Percentiles rank a stretch among this genome's conserved stretches.
phyloP scores from a whole-genome alignment of 176 grass and related monocot genomes.

The Phoenix roebelenii region DNA sequence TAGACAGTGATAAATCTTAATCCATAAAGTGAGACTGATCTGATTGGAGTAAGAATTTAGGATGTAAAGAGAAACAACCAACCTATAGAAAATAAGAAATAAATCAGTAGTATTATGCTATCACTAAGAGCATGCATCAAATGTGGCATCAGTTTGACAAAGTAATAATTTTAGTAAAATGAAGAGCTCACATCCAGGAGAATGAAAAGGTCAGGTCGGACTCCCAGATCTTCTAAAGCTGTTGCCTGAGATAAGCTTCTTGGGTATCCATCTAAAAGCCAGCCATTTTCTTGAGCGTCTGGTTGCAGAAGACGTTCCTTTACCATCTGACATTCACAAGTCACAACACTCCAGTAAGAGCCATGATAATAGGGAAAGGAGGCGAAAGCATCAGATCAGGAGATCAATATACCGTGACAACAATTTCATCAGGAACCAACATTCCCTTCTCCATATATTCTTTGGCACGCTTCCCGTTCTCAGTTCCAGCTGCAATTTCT shows the following conservation, averaged over 20 bases:
- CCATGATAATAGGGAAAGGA: not conserved
- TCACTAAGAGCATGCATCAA: too few species aligned
- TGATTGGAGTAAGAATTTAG: too few species aligned
- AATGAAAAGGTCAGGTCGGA: conserved; percentile 81
- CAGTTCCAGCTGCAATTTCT: conserved; percentile 63
- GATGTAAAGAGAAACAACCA: too few species aligned
- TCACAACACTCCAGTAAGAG: not conserved
- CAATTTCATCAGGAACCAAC: conserved; percentile 86
- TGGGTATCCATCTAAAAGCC: conserved; percentile 93
- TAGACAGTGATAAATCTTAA: too few species aligned
- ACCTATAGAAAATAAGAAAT: too few species aligned
- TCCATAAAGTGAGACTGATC: too few species aligned
- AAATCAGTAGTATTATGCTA: too few species aligned
- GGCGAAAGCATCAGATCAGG: not conserved
- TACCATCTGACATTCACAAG: conserved; percentile 51
- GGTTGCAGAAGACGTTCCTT: conserved; percentile 66
- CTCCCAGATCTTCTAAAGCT: conserved; percentile 70
- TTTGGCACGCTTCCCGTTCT: conserved; percentile 79
- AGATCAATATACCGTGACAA: conserved; percentile 48
- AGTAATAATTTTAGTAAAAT: not conserved
- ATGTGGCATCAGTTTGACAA: too few species aligned
- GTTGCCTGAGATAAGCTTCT: conserved; percentile 88
- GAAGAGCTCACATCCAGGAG: conserved; percentile 59
- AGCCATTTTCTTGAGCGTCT: conserved; percentile 85
- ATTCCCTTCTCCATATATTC: conserved; percentile 90